These are phyloP conservation scores for Iberis pinnata DNA, from an alignment of 345 rosid genomes.

Conservation along the genomic window DNA sequence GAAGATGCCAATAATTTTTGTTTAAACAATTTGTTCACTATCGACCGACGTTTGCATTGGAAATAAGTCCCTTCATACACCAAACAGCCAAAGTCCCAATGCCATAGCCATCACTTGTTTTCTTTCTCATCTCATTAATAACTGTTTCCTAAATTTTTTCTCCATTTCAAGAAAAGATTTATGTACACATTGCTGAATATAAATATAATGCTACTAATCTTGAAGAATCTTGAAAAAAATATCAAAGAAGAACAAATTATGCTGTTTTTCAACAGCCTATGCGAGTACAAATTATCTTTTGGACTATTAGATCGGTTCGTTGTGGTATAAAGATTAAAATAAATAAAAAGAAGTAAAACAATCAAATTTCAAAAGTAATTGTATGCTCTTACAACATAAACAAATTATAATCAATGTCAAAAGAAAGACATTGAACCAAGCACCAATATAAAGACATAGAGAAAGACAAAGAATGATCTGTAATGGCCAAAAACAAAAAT, in stretches of 20 bases:
- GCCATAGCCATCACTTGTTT: constrained; percentile 13
- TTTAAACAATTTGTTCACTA: background rate
- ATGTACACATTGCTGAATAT: background rate
- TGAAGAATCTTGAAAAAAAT: background rate
- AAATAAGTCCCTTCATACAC: constrained; percentile 7
- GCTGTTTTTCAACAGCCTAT: no score
- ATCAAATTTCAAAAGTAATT: no score
- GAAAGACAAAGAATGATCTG: constrained; percentile 23
- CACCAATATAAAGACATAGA: constrained; percentile 12
- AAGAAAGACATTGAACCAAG: constrained; percentile 9
- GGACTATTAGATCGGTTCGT: no score
- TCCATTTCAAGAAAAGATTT: background rate
- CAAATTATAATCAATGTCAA: constrained; percentile 12
- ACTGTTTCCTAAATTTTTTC: background rate
- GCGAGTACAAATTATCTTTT: no score
- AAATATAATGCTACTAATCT: constrained; percentile 5
- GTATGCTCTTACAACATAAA: constrained; percentile 22
- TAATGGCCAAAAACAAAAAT: constrained; percentile 4
- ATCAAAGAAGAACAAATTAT: constrained; percentile 5
- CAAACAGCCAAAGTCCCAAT: constrained; percentile 15
- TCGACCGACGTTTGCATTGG: constrained; percentile 15
- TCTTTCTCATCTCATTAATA: constrained; percentile 1
- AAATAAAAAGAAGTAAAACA: no score
- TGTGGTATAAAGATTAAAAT: no score
- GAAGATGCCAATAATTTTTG: constrained; percentile 15